Conservation (phyloP, 805 yeast genomes). For the Wickerhamiella nectarea region DNA sequence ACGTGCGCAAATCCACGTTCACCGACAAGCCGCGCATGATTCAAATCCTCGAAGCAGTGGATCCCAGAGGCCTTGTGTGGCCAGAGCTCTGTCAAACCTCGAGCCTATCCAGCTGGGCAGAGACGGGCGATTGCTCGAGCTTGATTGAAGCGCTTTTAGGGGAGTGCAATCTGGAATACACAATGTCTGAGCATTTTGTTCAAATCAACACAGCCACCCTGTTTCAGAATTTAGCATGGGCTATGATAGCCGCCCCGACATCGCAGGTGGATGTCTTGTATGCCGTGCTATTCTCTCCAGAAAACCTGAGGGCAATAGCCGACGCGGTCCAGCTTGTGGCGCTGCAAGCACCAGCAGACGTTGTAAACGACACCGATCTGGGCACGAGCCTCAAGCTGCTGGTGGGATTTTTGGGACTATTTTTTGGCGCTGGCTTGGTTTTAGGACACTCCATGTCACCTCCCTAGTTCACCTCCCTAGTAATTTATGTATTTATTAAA, state of each 20-base stretch:
- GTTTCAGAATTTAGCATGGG: conserved; percentile 2
- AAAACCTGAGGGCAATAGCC: neutral
- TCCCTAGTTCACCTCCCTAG: neutral
- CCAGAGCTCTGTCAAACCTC: neutral
- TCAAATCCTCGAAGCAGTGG: conserved; percentile 8
- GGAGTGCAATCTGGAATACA: conserved; percentile 6
- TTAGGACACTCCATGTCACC: conserved; percentile 13
- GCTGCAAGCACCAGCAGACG: neutral
- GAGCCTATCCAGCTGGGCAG: neutral
- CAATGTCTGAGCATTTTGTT: conserved; percentile 1
- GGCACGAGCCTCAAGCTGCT: conserved; percentile 13
- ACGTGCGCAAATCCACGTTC: conserved; percentile 8
- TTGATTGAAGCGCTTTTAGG: neutral
- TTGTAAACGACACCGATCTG: neutral
- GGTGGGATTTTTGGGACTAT: conserved; percentile 12
- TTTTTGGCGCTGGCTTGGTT: conserved; percentile 17
- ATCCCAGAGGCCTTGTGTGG: conserved; percentile 6
- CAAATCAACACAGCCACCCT: conserved; percentile 1
- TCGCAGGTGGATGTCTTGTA: neutral
- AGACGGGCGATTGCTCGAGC: conserved; percentile 2
- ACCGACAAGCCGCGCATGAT: conserved; percentile 4
- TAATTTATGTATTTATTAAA: neutral
- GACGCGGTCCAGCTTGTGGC: conserved; percentile 2
- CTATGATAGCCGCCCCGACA: neutral
- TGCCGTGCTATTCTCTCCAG: conserved; percentile 11